Evolutionary conservation across 495 filamentous ascomycete genomes (phyloP).

Genomic region (Podospora appendiculata): DNA sequence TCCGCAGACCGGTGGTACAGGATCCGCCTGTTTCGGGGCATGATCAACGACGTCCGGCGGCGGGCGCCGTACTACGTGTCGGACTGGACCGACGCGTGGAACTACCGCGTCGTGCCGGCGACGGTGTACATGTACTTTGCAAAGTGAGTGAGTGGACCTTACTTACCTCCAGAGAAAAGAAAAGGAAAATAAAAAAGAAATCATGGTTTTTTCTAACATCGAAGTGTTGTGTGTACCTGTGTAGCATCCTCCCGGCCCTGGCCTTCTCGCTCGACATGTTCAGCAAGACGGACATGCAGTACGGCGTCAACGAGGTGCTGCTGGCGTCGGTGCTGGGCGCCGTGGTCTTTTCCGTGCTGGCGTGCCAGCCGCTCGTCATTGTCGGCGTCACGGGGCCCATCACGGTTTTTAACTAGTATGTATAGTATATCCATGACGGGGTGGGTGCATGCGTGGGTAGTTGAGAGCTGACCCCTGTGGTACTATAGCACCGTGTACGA

Average conservation of each 20-base stretch:
- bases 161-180: background rate
- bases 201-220: background rate
- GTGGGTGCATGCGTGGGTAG: no score
- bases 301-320: constrained; percentile 79
- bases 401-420: constrained; percentile 74
- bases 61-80: constrained; percentile 67
- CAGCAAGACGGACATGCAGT: constrained; percentile 68
- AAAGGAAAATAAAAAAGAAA: background rate
- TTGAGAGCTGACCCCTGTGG: background rate
- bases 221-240: no score
- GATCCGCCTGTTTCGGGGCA: constrained; percentile 54
- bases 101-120: constrained; percentile 73
- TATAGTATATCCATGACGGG: no score
- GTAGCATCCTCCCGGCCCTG: constrained; percentile 72
- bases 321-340: constrained; percentile 70
- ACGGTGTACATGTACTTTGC: constrained; percentile 90
- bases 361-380: constrained; percentile 76
- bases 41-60: constrained; percentile 66
- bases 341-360: constrained; percentile 66
- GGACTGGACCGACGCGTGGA: constrained; percentile 79
- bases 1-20: constrained; percentile 46
- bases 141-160: constrained; percentile 47
- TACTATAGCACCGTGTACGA: constrained; percentile 64
- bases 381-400: constrained; percentile 89
- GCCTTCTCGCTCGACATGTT: constrained; percentile 85